Evolutionary conservation across 2,329 filamentous ascomycete genomes (phyloP), one percentile per base, ranked within the genome.

Genomic region (Xylaria sp.): DNA sequence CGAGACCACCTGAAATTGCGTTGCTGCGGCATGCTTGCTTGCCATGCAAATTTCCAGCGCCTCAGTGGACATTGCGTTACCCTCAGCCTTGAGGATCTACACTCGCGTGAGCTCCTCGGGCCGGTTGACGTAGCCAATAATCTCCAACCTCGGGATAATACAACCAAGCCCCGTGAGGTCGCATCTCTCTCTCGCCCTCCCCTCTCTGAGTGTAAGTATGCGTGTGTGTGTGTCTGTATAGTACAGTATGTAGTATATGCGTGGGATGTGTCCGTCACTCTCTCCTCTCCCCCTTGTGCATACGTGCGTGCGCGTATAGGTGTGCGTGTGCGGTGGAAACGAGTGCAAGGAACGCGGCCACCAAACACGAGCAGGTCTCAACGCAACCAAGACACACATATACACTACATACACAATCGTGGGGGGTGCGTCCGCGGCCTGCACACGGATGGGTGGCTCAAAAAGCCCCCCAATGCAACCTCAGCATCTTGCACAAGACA

Each of bases 41-140:
- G 35, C 40, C 33, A 27, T 51, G 31, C 33, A 48, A 35, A 17
- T 38, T n/a, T n/a, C n/a, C 7, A 29, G 38, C 33, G 47, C 47
- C 47, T 37, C 47, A 7, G 47, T 51, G 33, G 47, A 38, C 17
- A 51, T 51, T 51, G 19, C 19, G 11, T 25, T 13, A 4, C 23
- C 33, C 48, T 53, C 58, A 61, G 53, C 58, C 54, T 61, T 52
- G 41, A 46, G 58, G 53, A 61, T 61, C 58, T 58, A 17, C 59
- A 48, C 41, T 53, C 52, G 52, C 52, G 37, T 56, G 44, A 17
- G 31, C 53, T 48, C 27, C 54, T 58, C 54, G 48, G 55, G 25
- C 41, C 48, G 48, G 55, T 41, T 54, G 40, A 59, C 54, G 60
- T 27, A 62, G 54, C 54, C 54, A 58, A 62, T 62, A 35, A 62